Percentiles rank a stretch among this genome's conserved stretches.
Conservation (phyloP, 495 filamentous ascomycete species). For the Tetracladium setigerum region DNA sequence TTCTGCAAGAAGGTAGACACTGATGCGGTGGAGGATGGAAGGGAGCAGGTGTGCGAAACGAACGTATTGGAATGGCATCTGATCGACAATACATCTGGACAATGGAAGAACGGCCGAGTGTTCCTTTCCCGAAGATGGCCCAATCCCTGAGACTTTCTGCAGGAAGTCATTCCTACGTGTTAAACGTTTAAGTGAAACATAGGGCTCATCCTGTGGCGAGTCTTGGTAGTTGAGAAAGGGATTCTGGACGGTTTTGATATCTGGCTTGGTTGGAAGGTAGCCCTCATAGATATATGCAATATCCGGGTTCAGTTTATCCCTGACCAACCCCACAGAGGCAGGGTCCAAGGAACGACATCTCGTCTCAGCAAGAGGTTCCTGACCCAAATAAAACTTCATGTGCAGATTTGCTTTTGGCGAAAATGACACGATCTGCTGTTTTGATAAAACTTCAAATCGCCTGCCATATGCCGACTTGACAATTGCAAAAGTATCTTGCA, state of each 20-base stretch:
- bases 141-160: constrained; percentile 23
- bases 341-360: not conserved
- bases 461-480: constrained; percentile 43
- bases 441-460: constrained; percentile 24
- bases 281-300: constrained; percentile 26
- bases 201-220: constrained; percentile 31
- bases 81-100: constrained; percentile 34
- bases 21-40: constrained; percentile 62
- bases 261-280: constrained; percentile 31
- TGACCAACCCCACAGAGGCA: constrained; percentile 22
- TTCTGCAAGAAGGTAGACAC: constrained; percentile 54
- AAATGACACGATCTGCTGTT: constrained; percentile 36
- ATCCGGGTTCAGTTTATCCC: constrained; percentile 15
- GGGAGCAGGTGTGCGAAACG: constrained; percentile 69
- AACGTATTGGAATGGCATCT: constrained; percentile 49
- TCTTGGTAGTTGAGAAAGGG: constrained; percentile 19
- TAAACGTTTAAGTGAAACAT: constrained; percentile 42
- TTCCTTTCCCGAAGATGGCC: constrained; percentile 18
- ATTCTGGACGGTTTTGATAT: constrained; percentile 17
- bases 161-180: constrained; percentile 56
- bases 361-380: not conserved
- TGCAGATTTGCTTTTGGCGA: constrained; percentile 12
- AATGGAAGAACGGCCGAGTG: constrained; percentile 28
- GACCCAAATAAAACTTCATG: constrained; percentile 14
- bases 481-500: constrained; percentile 37